Evolutionary conservation across 1,139 yeast species (phyloP).

Genomic region (Nakaseomyces glabratus): DNA sequence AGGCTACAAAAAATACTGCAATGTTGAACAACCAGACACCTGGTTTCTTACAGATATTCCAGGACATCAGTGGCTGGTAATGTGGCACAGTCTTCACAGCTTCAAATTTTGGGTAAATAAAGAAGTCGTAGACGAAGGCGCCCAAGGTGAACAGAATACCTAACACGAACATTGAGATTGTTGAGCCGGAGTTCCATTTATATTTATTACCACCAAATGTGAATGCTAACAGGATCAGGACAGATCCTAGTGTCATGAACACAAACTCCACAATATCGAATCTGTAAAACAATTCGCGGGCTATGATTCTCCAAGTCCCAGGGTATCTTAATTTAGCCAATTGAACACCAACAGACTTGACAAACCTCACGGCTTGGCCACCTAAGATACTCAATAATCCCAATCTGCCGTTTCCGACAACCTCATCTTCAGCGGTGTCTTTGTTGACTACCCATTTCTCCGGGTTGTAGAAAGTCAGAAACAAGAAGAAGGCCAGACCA

Average conservation of each 20-base stretch:
- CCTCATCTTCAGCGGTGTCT: neutral
- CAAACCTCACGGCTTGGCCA: neutral
- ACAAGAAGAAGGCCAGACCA: slow-evolving; percentile 42
- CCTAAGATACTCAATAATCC: neutral
- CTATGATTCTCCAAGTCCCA: slow-evolving; percentile 13
- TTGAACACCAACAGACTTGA: neutral
- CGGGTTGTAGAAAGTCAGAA: slow-evolving; percentile 47
- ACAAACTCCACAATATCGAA: slow-evolving; percentile 44
- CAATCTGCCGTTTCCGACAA: neutral
- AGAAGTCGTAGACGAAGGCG: slow-evolving; percentile 34
- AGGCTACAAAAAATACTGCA: slow-evolving; percentile 15
- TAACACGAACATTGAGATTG: slow-evolving; percentile 44
- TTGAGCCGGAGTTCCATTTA: slow-evolving; percentile 48
- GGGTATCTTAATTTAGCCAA: slow-evolving; percentile 23
- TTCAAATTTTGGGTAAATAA: slow-evolving; percentile 13
- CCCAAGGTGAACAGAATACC: slow-evolving; percentile 40
- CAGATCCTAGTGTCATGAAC: slow-evolving; percentile 37
- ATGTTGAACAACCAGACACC: slow-evolving; percentile 18
- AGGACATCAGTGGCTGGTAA: slow-evolving; percentile 20
- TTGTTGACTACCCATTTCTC: no score
- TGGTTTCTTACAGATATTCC: slow-evolving; percentile 14
- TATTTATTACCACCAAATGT: slow-evolving; percentile 44
- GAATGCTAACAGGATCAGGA: slow-evolving; percentile 40
- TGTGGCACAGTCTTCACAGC: slow-evolving; percentile 10
- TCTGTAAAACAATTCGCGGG: slow-evolving; percentile 12